phyloP scores from a whole-genome alignment of 208 protist genomes.

The Vickermania ingenoplastis region DNA sequence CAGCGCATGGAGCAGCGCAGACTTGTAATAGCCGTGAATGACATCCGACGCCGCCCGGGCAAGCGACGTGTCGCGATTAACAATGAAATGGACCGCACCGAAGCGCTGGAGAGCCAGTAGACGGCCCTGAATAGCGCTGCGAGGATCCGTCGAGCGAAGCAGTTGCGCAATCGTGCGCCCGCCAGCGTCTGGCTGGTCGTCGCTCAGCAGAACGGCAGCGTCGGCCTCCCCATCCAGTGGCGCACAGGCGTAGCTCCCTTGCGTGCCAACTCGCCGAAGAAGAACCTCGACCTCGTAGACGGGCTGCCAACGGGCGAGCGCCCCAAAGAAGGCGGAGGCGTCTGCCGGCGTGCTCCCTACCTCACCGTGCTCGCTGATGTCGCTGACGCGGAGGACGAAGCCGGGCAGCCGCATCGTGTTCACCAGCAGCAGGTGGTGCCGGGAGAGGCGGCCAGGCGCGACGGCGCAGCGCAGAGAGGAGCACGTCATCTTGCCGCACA shows the following conservation, averaged over 20 bases:
- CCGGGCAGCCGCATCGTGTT: conserved; percentile 85
- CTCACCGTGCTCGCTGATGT: conserved; percentile 34
- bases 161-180: conserved; percentile 8
- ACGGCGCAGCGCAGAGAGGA: conserved; percentile 58
- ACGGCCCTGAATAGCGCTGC: conserved; percentile 47
- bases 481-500: conserved; percentile 75
- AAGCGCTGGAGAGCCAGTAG: conserved; percentile 48
- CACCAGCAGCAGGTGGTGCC: conserved; percentile 67
- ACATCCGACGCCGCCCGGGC: conserved; percentile 72
- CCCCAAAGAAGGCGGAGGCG: conserved; percentile 24
- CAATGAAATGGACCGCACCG: conserved; percentile 74
- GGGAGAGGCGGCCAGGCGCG: conserved; percentile 30
- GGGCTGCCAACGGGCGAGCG: conserved; percentile 59
- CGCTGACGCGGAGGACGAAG: conserved; percentile 71
- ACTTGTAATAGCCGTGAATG: conserved; percentile 74
- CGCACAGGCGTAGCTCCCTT: neutral
- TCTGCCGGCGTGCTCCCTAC: conserved; percentile 3
- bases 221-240: neutral
- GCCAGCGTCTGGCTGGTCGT: neutral
- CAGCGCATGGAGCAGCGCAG: conserved; percentile 67
- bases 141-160: neutral
- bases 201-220: neutral
- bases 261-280: conserved; percentile 45
- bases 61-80: conserved; percentile 61
- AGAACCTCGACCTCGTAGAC: conserved; percentile 60